Evolutionary conservation across 371 early-diverging fungal species (phyloP).

Genomic region (Lichtheimia hyalospora): DNA sequence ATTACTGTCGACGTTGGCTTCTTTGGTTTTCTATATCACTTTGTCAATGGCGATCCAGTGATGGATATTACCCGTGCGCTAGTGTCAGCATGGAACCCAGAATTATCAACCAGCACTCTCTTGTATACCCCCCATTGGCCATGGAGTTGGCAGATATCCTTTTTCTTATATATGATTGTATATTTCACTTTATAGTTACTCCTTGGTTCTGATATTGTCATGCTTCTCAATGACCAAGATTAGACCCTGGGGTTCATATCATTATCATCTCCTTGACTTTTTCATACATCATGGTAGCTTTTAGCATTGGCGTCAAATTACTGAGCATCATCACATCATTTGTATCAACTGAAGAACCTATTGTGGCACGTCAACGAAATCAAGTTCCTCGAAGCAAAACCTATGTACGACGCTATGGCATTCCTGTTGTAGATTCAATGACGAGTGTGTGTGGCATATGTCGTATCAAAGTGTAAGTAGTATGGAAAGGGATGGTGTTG

Average conservation of each 20-base stretch:
- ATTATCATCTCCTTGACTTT: constrained; percentile 18
- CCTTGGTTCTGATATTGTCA: background rate
- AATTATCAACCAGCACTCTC: background rate
- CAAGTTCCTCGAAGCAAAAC: constrained; percentile 58
- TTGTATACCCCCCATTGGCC: constrained; percentile 10
- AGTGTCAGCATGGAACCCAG: constrained; percentile 1
- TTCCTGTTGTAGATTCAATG: constrained; percentile 67
- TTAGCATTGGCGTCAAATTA: constrained; percentile 30
- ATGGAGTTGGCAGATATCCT: constrained; percentile 27
- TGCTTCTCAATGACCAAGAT: background rate
- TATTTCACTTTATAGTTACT: background rate
- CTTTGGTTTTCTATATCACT: constrained; percentile 41
- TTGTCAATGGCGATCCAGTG: constrained; percentile 11
- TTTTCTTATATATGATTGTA: constrained; percentile 10
- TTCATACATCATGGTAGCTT: constrained; percentile 25
- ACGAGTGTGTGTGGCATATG: constrained; percentile 73
- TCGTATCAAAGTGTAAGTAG: constrained; percentile 53
- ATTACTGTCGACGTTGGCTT: constrained; percentile 42
- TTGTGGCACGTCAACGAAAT: constrained; percentile 34
- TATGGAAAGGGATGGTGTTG: background rate
- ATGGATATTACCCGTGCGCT: background rate
- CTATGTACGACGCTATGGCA: constrained; percentile 64
- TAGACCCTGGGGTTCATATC: background rate
- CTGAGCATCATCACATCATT: constrained; percentile 47
- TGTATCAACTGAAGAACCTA: constrained; percentile 55